Evolutionary conservation across 2,329 filamentous ascomycete species (phyloP).

Genomic region (Pseudocercospora eumusae): DNA sequence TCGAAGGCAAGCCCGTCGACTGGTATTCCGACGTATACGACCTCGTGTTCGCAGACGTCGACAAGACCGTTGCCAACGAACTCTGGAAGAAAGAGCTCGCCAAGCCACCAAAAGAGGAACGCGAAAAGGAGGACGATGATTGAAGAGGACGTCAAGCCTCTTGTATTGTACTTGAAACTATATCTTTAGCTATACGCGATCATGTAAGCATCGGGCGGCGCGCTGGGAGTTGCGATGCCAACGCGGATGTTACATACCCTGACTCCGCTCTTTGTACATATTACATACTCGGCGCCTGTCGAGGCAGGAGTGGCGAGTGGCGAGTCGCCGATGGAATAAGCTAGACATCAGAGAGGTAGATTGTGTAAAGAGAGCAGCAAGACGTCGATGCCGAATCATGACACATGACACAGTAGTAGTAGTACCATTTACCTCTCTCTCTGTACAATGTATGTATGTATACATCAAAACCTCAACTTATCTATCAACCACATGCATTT

Average conservation of each 20-base stretch:
- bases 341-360: constrained; percentile 8
- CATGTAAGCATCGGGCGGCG: constrained; percentile 4
- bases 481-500: too few species aligned
- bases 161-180: not conserved
- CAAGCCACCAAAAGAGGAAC: constrained; percentile 58
- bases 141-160: not conserved
- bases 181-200: not conserved
- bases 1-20: constrained; percentile 83
- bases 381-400: too few species aligned
- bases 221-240: too few species aligned
- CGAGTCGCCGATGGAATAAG: not conserved
- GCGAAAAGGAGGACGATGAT: constrained; percentile 33
- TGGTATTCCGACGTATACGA: constrained; percentile 97
- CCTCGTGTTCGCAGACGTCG: constrained; percentile 80
- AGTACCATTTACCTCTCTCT: too few species aligned
- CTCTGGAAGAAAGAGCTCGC: constrained; percentile 67
- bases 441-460: too few species aligned
- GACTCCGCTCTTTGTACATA: constrained; percentile 8
- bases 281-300: not conserved
- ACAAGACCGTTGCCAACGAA: constrained; percentile 70
- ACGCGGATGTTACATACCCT: not conserved
- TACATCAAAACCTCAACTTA: too few species aligned
- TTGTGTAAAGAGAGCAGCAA: not conserved
- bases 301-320: not conserved
- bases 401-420: too few species aligned